phyloP scores from a whole-genome alignment of 768 basidiomycete genomes.

The Exsudoporus frostii region DNA sequence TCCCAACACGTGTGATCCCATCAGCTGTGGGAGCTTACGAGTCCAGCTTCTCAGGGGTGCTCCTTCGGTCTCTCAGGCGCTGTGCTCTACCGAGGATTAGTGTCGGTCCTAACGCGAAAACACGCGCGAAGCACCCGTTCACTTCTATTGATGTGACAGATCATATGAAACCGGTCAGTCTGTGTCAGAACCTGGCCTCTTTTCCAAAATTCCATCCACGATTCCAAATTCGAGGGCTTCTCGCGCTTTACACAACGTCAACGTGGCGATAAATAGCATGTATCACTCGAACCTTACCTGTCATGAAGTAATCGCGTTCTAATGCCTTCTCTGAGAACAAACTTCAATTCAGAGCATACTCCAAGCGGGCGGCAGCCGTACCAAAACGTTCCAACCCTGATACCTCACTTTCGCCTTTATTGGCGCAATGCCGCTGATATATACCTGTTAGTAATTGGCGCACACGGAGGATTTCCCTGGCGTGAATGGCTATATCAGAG shows the following conservation, averaged over 20 bases:
- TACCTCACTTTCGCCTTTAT: conserved; percentile 58
- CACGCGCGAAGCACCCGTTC: conserved; percentile 5
- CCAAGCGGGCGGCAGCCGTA: conserved; percentile 36
- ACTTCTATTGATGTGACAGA: conserved; percentile 12
- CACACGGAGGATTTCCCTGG: conserved; percentile 91
- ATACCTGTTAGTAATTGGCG: conserved; percentile 80
- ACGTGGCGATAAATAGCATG: conserved; percentile 17
- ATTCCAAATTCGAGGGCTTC: conserved; percentile 91
- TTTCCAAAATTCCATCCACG: conserved; percentile 88
- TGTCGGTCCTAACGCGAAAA: conserved; percentile 4
- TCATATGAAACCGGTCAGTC: conserved; percentile 23
- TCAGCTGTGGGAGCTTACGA: conserved; percentile 19
- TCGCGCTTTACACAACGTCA: conserved; percentile 51
- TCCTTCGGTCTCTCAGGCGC: conserved; percentile 11
- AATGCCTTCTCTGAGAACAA: conserved; percentile 68
- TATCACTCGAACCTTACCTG: conserved; percentile 44
- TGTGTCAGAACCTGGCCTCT: conserved; percentile 55
- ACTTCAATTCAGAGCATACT: conserved; percentile 20
- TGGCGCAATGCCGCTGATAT: conserved; percentile 83
- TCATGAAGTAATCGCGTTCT: conserved; percentile 97
- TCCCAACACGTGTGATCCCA: conserved; percentile 24
- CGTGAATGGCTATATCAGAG: conserved; percentile 95
- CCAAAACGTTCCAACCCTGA: conserved; percentile 76
- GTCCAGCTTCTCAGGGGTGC: conserved; percentile 11
- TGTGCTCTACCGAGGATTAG: not conserved